Base-by-base conservation (phyloP, 2,329 filamentous ascomycete genomes). In the Raffaelea arxii region DNA sequence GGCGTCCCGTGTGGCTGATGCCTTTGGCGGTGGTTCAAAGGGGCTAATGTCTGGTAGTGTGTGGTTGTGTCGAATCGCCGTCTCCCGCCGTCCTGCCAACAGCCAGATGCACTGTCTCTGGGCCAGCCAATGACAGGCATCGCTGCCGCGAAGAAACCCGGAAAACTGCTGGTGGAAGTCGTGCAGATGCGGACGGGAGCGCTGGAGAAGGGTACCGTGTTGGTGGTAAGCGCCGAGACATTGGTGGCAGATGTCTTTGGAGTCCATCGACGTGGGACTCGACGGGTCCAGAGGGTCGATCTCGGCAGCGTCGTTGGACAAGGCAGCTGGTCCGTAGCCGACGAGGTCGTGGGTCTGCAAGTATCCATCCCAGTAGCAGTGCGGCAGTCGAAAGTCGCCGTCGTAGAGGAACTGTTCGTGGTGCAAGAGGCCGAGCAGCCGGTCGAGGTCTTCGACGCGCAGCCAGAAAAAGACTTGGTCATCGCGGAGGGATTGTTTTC, bases 31-130 rank as follows among this genome's bases (percentile, higher is more conserved):
- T n/a, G n/a, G n/a, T 11, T 54, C 53, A 19, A 49, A 53, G 1
- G 53, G 47, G 3, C 49, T 49, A 4, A 54, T 47, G 41, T 54
- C 53, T n/a, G 40, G 43, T 3, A 50, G 19, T n/a, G 41, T 30
- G 6, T 45, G 44, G n/a, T 14, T n/a, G n/a, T 21, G 10, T 4
- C 48, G 49, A 21, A 54, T 48, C n/a, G 7, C 23, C 16, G 12
- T 7, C 25, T 54, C 51, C 2, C 53, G 49, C 10, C 42, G 43
- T 5, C 47, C 47, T 2, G 51, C 25, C 6, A 51, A 44, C 39
- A 54, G 46, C 53, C 53, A 54, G 41, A 45, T 51, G 19, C 41
- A 36, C 43, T 50, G 49, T 27, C 43, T 43, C 18, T 41, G 35
- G 27, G 42, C n/a, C 38, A 54, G 42, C 51, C 51, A 49, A 19